A percentile compares a stretch with the other conserved stretches of the same genome.
phyloP scores from a whole-genome alignment of 2,329 filamentous ascomycete genomes.

The Neonectria neomacrospora region DNA sequence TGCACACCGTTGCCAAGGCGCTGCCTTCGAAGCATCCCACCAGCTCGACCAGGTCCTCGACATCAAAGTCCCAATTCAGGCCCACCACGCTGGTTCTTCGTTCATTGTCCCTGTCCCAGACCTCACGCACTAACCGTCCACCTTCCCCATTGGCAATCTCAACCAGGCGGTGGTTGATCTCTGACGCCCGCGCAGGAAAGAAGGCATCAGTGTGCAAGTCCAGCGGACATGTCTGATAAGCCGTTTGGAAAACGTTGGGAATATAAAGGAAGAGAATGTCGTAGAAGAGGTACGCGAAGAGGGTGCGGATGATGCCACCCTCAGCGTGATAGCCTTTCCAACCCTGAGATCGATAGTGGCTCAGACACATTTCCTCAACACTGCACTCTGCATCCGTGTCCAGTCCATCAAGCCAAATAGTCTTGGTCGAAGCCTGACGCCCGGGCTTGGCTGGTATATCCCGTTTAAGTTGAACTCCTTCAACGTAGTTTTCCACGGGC shows the following conservation, averaged over 20 bases:
- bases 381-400: conserved; percentile 79
- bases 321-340: conserved; percentile 97
- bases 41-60: conserved; percentile 83
- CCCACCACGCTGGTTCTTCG: conserved; percentile 88
- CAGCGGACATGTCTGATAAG: conserved; percentile 92
- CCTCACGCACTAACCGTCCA: conserved; percentile 70
- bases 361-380: conserved; percentile 95
- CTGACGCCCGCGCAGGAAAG: conserved; percentile 83
- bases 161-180: conserved; percentile 88
- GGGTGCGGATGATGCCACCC: conserved; percentile 89
- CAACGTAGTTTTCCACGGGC: conserved; percentile 78
- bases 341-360: conserved; percentile 81
- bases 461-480: conserved; percentile 81
- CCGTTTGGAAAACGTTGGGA: conserved; percentile 96
- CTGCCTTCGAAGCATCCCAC: conserved; percentile 81
- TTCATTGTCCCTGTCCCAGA: conserved; percentile 76
- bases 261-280: conserved; percentile 93
- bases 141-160: conserved; percentile 88
- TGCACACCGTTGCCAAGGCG: conserved; percentile 85
- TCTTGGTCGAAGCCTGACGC: conserved; percentile 70
- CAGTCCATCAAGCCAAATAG: conserved; percentile 85
- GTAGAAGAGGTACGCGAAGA: conserved; percentile 91
- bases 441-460: conserved; percentile 58
- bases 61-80: conserved; percentile 87
- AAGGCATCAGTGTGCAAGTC: conserved; percentile 95